Evolutionary conservation across 352 stramenopile species (phyloP).

Genomic region (Phytophthora ohioensis): DNA sequence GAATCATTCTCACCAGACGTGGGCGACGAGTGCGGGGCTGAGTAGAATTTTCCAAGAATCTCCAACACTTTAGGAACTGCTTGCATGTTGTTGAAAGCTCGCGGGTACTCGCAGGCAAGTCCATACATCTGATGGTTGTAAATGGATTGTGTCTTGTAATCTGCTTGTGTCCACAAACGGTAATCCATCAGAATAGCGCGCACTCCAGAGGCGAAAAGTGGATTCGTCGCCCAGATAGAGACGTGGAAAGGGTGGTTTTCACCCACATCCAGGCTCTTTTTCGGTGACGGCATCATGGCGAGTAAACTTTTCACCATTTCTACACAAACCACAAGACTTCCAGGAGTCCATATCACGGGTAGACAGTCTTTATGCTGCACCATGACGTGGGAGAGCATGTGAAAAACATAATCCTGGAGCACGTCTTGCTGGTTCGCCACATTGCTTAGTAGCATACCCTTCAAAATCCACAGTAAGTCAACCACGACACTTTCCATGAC

Average conservation of each 20-base stretch:
- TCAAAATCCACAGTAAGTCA: slow-evolving; percentile 74
- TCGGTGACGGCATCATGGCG: slow-evolving; percentile 50
- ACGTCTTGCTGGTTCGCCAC: slow-evolving; percentile 63
- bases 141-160: slow-evolving; percentile 84
- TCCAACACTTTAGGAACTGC: slow-evolving; percentile 69
- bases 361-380: slow-evolving; percentile 51
- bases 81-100: slow-evolving; percentile 73
- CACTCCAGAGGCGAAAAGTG: slow-evolving; percentile 74
- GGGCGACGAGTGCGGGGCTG: slow-evolving; percentile 21
- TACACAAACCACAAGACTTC: slow-evolving; percentile 72
- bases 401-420: slow-evolving; percentile 70
- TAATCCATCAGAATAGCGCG: slow-evolving; percentile 77
- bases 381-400: slow-evolving; percentile 72
- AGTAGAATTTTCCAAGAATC: slow-evolving; percentile 68
- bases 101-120: slow-evolving; percentile 74
- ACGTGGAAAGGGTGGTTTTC: slow-evolving; percentile 68
- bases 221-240: slow-evolving; percentile 79
- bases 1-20: slow-evolving; percentile 16
- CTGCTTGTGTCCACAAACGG: slow-evolving; percentile 63
- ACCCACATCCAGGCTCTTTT: slow-evolving; percentile 33
- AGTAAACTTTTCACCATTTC: slow-evolving; percentile 70
- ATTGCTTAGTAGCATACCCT: slow-evolving; percentile 66
- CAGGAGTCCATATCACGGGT: slow-evolving; percentile 62
- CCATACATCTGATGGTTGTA: slow-evolving; percentile 83
- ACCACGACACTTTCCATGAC: slow-evolving; percentile 63